phyloP scores from a whole-genome alignment of 768 basidiomycete species.

The Lactifluus hygrophoroides region DNA sequence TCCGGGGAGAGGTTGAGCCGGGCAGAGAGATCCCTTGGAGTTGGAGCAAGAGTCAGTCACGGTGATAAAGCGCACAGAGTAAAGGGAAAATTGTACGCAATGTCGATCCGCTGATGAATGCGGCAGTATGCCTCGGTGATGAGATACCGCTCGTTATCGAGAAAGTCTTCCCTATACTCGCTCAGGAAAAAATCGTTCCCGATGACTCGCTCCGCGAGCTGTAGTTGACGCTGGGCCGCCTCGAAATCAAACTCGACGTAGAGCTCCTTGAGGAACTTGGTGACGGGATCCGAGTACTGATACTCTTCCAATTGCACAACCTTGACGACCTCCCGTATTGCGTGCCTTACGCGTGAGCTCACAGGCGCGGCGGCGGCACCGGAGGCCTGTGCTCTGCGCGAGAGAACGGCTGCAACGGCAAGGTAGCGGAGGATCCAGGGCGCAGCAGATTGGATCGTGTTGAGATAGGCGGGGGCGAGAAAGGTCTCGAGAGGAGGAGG shows the following conservation, averaged over 20 bases:
- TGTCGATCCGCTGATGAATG: slow-evolving; percentile 90
- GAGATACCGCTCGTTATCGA: slow-evolving; percentile 93
- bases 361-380: slow-evolving; percentile 31
- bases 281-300: slow-evolving; percentile 91
- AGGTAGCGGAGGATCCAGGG: slow-evolving; percentile 96
- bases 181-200: slow-evolving; percentile 90
- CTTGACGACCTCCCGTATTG: slow-evolving; percentile 86
- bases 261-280: slow-evolving; percentile 85
- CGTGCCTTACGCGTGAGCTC: slow-evolving; percentile 73
- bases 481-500: slow-evolving; percentile 91
- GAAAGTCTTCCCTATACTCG: slow-evolving; percentile 86
- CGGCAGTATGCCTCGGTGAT: slow-evolving; percentile 97
- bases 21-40: slow-evolving; percentile 75
- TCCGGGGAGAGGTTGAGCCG: slow-evolving; percentile 88
- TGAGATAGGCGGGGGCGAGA: slow-evolving; percentile 93
- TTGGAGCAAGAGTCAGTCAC: not conserved
- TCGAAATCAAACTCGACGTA: slow-evolving; percentile 97
- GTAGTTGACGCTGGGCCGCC: slow-evolving; percentile 78
- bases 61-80: not conserved
- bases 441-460: slow-evolving; percentile 93
- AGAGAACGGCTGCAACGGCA: slow-evolving; percentile 86
- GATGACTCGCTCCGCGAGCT: slow-evolving; percentile 71
- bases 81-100: slow-evolving; percentile 42
- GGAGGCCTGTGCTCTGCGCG: slow-evolving; percentile 63
- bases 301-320: slow-evolving; percentile 94